Percentiles rank a stretch among this genome's conserved stretches.
Conservation (phyloP, 352 stramenopile species). For the Globisporangium megalacanthum region DNA sequence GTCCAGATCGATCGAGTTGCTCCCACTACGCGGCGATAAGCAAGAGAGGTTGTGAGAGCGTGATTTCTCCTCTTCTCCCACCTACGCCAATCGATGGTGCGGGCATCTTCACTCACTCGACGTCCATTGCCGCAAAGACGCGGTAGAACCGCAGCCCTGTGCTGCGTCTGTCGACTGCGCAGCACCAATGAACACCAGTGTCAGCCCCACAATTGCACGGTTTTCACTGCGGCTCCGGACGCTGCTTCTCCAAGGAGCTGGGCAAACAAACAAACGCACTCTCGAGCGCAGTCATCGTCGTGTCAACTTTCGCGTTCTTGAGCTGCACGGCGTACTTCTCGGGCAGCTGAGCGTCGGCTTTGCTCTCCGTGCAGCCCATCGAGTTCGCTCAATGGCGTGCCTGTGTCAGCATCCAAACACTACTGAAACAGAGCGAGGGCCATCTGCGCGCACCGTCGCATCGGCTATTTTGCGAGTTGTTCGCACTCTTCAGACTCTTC, state of each 20-base stretch:
- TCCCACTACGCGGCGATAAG: constrained; percentile 16
- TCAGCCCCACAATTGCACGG: too few relatives aligned
- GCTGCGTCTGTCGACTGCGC: constrained; percentile 32
- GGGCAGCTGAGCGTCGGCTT: constrained; percentile 20
- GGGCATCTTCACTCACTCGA: constrained; percentile 21
- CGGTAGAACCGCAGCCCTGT: constrained; percentile 36
- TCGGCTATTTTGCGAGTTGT: too few relatives aligned
- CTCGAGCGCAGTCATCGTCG: constrained; percentile 31
- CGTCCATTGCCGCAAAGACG: constrained; percentile 44
- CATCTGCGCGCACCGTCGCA: background rate
- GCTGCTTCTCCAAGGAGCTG: background rate
- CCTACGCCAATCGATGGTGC: background rate
- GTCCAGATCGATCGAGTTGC: constrained; percentile 49
- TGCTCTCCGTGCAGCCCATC: constrained; percentile 45
- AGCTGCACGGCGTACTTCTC: constrained; percentile 31
- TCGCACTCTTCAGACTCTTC: too few relatives aligned
- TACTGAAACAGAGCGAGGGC: too few relatives aligned
- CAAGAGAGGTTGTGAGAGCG: background rate
- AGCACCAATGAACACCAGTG: background rate
- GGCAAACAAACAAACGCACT: constrained; percentile 11
- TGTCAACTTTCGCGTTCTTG: constrained; percentile 28
- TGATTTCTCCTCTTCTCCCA: background rate
- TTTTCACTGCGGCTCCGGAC: background rate
- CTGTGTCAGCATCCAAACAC: background rate
- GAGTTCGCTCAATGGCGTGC: background rate